Evolutionary conservation across 225 moss, liverwort and hornwort genomes (phyloP).

Genomic region (Antitrichia curtipendula): DNA sequence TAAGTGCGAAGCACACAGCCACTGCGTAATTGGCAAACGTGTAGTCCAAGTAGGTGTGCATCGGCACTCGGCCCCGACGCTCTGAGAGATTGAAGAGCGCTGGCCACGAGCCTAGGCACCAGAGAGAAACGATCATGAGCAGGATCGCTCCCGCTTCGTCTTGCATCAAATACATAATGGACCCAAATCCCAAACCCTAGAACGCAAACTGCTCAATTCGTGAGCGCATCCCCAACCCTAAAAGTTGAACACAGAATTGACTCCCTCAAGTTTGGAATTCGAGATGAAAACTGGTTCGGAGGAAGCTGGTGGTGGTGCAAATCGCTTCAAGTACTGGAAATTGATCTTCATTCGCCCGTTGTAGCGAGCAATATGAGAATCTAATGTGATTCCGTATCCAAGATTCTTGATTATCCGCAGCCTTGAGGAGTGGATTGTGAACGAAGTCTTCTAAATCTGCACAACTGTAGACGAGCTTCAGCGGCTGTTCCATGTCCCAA

Average conservation of each 20-base stretch:
- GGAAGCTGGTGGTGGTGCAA: neutral
- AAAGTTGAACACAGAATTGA: neutral
- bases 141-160: slow-evolving; percentile 50
- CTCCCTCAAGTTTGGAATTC: neutral
- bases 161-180: slow-evolving; percentile 42
- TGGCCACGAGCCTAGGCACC: slow-evolving; percentile 84
- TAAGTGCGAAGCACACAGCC: slow-evolving; percentile 45
- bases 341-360: neutral
- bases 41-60: slow-evolving; percentile 77
- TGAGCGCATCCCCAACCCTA: neutral
- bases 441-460: neutral
- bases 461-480: neutral
- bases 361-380: neutral
- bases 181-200: neutral
- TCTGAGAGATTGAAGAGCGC: slow-evolving; percentile 73
- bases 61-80: slow-evolving; percentile 53
- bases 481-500: neutral
- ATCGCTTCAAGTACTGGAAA: neutral
- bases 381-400: neutral
- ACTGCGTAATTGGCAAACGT: slow-evolving; percentile 39
- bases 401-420: slow-evolving; percentile 13
- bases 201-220: neutral
- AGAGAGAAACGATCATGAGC: slow-evolving; percentile 60
- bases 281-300: neutral
- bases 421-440: neutral